Conservation (phyloP, 2,329 filamentous ascomycete genomes). For the Cercospora sp. region DNA sequence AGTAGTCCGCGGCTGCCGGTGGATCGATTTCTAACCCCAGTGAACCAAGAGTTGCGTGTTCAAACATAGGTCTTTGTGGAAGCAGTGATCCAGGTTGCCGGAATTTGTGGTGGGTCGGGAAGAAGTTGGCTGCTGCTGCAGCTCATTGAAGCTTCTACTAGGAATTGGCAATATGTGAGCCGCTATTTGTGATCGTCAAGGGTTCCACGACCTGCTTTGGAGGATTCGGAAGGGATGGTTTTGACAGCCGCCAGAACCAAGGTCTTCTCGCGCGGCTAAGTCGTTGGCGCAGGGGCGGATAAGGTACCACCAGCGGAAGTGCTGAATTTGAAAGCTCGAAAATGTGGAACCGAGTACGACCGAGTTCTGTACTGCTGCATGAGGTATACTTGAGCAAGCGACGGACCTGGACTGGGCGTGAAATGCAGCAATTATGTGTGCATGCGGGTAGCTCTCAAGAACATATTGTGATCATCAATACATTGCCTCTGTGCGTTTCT, state of each 20-base stretch:
- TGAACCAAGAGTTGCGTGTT: not conserved
- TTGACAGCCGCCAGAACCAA: not conserved
- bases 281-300: not conserved
- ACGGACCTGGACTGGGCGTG: not conserved
- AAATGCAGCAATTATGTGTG: not conserved
- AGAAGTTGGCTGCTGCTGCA: not conserved
- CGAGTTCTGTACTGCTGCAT: not conserved
- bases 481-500: not conserved
- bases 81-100: not conserved
- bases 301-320: not conserved
- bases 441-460: not conserved
- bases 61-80: not conserved
- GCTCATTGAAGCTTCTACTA: not conserved
- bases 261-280: not conserved
- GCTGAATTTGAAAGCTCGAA: not conserved
- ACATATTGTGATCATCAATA: not conserved
- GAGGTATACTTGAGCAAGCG: not conserved
- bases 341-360: not conserved
- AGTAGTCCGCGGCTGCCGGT: not conserved
- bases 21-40: not conserved
- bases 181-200: not conserved
- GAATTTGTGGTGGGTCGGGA: not conserved
- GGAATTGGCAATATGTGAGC: not conserved
- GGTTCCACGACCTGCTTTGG: not conserved
- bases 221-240: not conserved